Conservation (phyloP, 2,329 filamentous ascomycete genomes). For the Aureobasidium subglaciale region DNA sequence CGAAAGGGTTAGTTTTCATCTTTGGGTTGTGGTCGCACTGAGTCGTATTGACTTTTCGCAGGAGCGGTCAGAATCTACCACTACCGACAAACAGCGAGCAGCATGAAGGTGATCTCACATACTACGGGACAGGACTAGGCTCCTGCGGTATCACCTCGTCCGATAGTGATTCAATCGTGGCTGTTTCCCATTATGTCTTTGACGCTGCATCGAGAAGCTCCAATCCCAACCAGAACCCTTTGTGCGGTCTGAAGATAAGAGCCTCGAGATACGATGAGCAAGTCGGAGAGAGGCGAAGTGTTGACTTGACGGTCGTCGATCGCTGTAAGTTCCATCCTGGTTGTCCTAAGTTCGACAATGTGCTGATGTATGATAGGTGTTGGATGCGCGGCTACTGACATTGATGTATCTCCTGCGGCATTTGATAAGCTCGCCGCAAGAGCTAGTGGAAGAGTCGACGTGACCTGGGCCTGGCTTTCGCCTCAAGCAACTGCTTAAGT, state of each 20-base stretch:
- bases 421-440: constrained; percentile 41
- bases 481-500: constrained; percentile 11
- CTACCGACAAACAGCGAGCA: constrained; percentile 46
- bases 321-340: constrained; percentile 45
- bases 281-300: constrained; percentile 41
- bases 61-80: constrained; percentile 40
- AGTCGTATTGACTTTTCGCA: constrained; percentile 16
- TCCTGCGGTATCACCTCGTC: constrained; percentile 58
- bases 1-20: constrained; percentile 17
- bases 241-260: constrained; percentile 62
- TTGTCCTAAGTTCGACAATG: too few relatives aligned
- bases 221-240: constrained; percentile 55
- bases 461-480: constrained; percentile 29
- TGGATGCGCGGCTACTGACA: constrained; percentile 40
- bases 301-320: constrained; percentile 62
- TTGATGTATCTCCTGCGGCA: constrained; percentile 43
- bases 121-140: constrained; percentile 59
- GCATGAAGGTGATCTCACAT: constrained; percentile 61
- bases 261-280: constrained; percentile 45
- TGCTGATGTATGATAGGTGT: constrained; percentile 15
- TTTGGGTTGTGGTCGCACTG: too few relatives aligned
- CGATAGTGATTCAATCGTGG: constrained; percentile 53
- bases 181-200: constrained; percentile 61
- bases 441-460: constrained; percentile 25
- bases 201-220: constrained; percentile 43